Base-by-base conservation (phyloP, 768 basidiomycete genomes). In the Paxillus ammoniavirescens region DNA sequence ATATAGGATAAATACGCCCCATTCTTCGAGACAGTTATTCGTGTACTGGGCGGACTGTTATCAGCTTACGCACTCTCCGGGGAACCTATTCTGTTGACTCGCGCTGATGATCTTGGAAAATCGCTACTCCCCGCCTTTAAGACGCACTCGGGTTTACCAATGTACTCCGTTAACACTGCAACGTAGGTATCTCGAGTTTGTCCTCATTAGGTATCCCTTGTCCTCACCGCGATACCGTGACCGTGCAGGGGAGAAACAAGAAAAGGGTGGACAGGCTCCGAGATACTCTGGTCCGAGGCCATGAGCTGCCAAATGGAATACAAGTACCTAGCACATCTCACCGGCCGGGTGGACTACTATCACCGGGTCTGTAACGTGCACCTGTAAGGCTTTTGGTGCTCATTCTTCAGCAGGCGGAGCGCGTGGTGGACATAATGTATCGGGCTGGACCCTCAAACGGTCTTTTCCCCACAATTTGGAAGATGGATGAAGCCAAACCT, bases 11-110 rank as follows among this genome's bases (percentile, higher is more conserved):
- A 56, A 14, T 73, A 63, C 53, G 79, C 74, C 9, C 80, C 80
- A 0, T 86, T 86, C 66, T 87, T 86, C 55, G 86, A 92, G 73
- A 91, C 89, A 0, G 83, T 84, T 21, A 93, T 93, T 52, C 82
- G 90, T 8, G 77, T 83, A 46, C 75, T 94, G 2, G 91, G 91
- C 3, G 91, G 91, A 1, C 69, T 91, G 0, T 75, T 92, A 2
- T 87, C 84, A 14, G 87, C 89, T 0, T 85, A 91, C 64, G 82
- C 89, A n/a, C 76, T 93, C 2, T 86, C 88, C 0, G 74, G 75
- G 0, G 82, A 89, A 37, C 69, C 75, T 0, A 68, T 85, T 5
- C 76, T 88, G 21, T 78, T 89, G 8, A 57, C 72, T 1, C 80
- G 82, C 9, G 87, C 91, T 0, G 81, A 87, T 42, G 84, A 89